Evolutionary conservation across 495 filamentous ascomycete genomes (phyloP), one percentile per base, ranked within the genome.

Genomic region (Hyphodiscus hymeniophilus): DNA sequence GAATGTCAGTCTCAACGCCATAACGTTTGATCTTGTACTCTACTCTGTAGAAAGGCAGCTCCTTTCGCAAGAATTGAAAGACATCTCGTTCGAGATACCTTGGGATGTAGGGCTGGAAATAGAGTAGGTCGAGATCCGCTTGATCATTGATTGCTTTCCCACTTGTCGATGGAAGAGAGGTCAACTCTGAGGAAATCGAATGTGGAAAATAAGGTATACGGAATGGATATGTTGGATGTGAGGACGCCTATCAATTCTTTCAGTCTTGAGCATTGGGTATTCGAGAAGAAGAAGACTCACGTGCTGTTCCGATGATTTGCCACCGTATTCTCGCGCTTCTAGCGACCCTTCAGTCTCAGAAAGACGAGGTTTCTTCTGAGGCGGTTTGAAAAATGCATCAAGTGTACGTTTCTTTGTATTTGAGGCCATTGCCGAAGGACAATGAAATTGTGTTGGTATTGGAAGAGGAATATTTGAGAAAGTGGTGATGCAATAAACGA

Each of bases 41-140:
- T 0, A 88, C 84, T 13, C 82, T 70, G 60, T 88, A 87, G 62
- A 87, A 89, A 36, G 80, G 80, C 8, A 88, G 59, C 36, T 79
- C 66, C 11, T 61, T 54, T 0, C 82, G 72, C 0, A 87, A 69
- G 60, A 83, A 82, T 11, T 78, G 57, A 65, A 86, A 89, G 0
- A 87, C 68, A 42, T 79, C 65, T 12, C 64, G 68, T 7, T 73
- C 64, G 12, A 76, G 65, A 6, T 63, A 45, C 7, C 66, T 58
- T 0, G 74, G 69, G 15, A 87, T 68, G 47, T 78, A 86, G 0
- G 82, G 84, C 47, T 81, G 69, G 62, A 78, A 87, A 56, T 82
- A 81, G 16, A 87, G 63, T 0, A 87, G 62, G 58, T 85, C 77
- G 0, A 87, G 72, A 54, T 85, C 68, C 0, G 75, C 71, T 52